Base-by-base conservation (phyloP, 163 green algal genomes). In the Volvox carteri region DNA sequence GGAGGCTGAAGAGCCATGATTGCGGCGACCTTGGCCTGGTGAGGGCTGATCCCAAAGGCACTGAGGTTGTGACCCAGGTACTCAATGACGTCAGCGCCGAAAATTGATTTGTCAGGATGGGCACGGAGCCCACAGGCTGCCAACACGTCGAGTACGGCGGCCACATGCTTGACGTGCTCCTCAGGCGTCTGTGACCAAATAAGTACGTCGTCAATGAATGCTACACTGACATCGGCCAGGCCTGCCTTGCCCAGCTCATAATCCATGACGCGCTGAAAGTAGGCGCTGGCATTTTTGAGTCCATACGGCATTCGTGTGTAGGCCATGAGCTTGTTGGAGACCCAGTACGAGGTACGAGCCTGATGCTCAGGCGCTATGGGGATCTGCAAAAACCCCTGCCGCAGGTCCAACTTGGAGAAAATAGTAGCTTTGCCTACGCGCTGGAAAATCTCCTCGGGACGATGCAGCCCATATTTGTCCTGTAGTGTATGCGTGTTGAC, bases 111-210 rank as follows among this genome's bases (percentile, higher is more conserved):
- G 75, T 44, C 35, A 2, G 86, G 86, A n/a, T 90, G 86, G n/a
- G 65, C 62, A 14, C 62, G 62, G 9, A 87, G 70, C 4, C 86
- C 76, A 6, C 48, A 62, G 1, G 42, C 52, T 7, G 73, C 8
- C 1, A 90, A 77, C 14, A 8, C 11, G 19, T 78, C 68, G 1
- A 91, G 60, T 23, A 91, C 87, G 7, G 75, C 56, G 4, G 16
- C 18, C n/a, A 92, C 54, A n/a, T 94, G n/a, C 52, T 39, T 21
- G 7, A 90, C 25, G 52, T 94, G 91, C 89, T 92, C 37, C 56
- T 85, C 54, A 1, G 77, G 52, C 1, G 52, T 58, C 6, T 74
- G 19, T 18, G 35, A 58, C 52, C 35, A 85, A 35, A 73, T 85
- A 1, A 85, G 52, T 1, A 85, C 30, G n/a, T 85, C 54, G 77